Conservation (phyloP, 257 asterid species). For the Phtheirospermum japonicum region DNA sequence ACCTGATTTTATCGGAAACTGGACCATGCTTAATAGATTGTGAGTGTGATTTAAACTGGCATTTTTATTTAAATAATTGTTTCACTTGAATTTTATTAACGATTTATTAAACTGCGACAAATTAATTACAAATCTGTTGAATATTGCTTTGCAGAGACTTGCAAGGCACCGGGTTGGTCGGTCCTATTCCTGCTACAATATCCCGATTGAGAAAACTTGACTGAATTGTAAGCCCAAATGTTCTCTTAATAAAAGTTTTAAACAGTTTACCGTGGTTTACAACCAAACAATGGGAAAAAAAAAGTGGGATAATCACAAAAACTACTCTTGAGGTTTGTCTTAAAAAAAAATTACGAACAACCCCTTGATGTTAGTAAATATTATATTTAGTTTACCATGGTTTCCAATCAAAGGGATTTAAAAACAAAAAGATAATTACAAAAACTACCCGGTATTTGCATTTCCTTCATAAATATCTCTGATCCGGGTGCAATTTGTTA, state of each 20-base stretch:
- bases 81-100: constrained; percentile 13
- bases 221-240: background rate
- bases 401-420: too few relatives aligned
- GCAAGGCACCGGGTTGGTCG: constrained; percentile 5
- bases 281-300: too few relatives aligned
- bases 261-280: too few relatives aligned
- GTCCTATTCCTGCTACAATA: background rate
- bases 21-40: constrained; percentile 59
- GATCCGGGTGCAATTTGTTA: background rate
- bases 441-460: background rate
- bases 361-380: too few relatives aligned
- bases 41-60: constrained; percentile 36
- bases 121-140: background rate
- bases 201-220: background rate
- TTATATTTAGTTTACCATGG: too few relatives aligned
- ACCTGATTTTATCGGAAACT: constrained; percentile 76
- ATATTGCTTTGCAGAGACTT: constrained; percentile 18
- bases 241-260: background rate
- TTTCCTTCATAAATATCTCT: background rate
- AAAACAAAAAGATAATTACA: background rate
- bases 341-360: too few relatives aligned
- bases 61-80: background rate
- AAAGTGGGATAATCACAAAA: too few relatives aligned
- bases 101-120: background rate
- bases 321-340: too few relatives aligned